A percentile compares a stretch with the other conserved stretches of the same genome.
Evolutionary conservation across 768 basidiomycete genomes (phyloP).

Genomic region (button mushroom (Agaricus bisporus)): DNA sequence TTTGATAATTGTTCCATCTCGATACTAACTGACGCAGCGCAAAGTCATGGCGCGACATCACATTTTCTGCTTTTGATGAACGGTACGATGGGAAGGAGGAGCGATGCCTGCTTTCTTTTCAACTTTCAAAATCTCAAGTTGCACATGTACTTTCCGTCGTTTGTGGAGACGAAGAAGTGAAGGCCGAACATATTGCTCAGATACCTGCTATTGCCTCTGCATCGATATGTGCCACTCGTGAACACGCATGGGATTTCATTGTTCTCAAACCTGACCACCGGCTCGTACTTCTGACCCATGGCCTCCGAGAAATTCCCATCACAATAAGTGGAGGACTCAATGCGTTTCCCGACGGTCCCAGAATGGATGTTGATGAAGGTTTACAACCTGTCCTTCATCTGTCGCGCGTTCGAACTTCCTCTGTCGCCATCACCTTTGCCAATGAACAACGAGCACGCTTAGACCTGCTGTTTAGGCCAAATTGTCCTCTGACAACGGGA

Average conservation of each 20-base stretch:
- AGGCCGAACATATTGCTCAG: slow-evolving; percentile 30
- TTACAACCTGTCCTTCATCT: slow-evolving; percentile 33
- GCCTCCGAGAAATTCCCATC: slow-evolving; percentile 36
- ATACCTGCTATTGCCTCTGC: slow-evolving; percentile 44
- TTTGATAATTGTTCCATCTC: slow-evolving; percentile 3
- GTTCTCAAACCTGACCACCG: slow-evolving; percentile 50
- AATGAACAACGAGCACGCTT: slow-evolving; percentile 42
- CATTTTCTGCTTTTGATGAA: slow-evolving; percentile 56
- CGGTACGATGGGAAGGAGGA: slow-evolving; percentile 51
- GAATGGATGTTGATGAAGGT: slow-evolving; percentile 18
- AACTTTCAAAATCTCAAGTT: slow-evolving; percentile 40
- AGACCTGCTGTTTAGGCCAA: slow-evolving; percentile 50
- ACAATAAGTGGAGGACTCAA: slow-evolving; percentile 14
- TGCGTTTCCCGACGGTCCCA: neutral
- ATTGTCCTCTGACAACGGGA: slow-evolving; percentile 48
- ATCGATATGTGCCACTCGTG: slow-evolving; percentile 58
- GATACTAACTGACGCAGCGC: slow-evolving; percentile 24
- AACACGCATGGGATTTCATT: slow-evolving; percentile 62
- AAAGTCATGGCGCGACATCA: slow-evolving; percentile 39
- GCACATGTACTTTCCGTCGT: slow-evolving; percentile 45
- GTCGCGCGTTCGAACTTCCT: slow-evolving; percentile 42
- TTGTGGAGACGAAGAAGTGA: slow-evolving; percentile 33
- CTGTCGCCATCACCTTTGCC: slow-evolving; percentile 46
- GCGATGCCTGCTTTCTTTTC: slow-evolving; percentile 50
- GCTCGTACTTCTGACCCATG: slow-evolving; percentile 59